These are phyloP conservation scores for Dunaliella primolecta DNA, from an alignment of 139 green algal species.

Conservation along the genomic window DNA sequence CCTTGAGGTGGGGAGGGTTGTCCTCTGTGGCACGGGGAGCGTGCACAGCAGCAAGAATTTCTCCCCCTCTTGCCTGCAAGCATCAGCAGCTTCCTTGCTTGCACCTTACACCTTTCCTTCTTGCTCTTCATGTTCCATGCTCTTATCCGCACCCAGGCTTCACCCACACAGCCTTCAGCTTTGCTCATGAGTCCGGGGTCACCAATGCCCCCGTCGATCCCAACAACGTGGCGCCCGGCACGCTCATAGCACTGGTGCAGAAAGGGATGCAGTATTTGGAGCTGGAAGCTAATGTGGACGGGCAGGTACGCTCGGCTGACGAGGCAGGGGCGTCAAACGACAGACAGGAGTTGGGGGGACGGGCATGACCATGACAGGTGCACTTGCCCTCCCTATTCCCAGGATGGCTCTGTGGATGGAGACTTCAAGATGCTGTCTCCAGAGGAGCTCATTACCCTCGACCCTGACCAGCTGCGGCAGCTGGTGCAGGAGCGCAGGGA, in stretches of 20 bases:
- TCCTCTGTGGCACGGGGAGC: not conserved
- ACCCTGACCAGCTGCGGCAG: constrained; percentile 78
- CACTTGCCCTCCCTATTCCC: not conserved
- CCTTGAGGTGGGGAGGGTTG: not conserved
- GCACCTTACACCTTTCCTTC: not conserved
- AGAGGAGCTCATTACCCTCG: constrained; percentile 85
- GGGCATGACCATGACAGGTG: not conserved
- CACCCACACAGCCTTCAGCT: constrained; percentile 89
- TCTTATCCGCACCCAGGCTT: constrained; percentile 74
- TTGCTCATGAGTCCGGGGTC: constrained; percentile 85
- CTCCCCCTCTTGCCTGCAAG: too few species aligned
- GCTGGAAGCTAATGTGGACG: constrained; percentile 92
- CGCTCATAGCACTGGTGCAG: constrained; percentile 91
- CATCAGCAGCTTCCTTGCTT: too few species aligned
- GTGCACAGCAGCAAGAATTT: too few species aligned
- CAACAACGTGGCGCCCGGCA: constrained; percentile 84
- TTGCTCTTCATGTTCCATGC: not conserved
- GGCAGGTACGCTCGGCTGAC: constrained; percentile 17
- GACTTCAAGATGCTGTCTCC: constrained; percentile 85
- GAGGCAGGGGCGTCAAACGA: not conserved
- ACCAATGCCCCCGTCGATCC: constrained; percentile 61
- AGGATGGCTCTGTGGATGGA: constrained; percentile 75
- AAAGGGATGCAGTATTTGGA: constrained; percentile 97
- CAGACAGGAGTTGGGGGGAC: not conserved
- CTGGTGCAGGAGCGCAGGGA: constrained; percentile 57